Conservation (phyloP, 1,284 basidiomycete genomes). For the Porphyrellus sp. region DNA sequence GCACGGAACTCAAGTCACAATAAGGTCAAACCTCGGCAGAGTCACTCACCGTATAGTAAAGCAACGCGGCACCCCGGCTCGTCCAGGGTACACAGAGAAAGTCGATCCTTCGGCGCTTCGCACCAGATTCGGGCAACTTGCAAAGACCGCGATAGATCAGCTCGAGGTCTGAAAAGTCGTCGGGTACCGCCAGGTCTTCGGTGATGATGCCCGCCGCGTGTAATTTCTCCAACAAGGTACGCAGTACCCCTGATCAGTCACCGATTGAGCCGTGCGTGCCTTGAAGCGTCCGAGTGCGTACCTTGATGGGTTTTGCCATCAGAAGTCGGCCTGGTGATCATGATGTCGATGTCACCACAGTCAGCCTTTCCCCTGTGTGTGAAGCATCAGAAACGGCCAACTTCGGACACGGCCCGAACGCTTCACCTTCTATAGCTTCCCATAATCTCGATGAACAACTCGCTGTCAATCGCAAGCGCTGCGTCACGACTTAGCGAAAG, state of each 20-base stretch:
- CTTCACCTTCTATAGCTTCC: slow-evolving; percentile 80
- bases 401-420: slow-evolving; percentile 2
- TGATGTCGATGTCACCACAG: slow-evolving; percentile 88
- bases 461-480: slow-evolving; percentile 71
- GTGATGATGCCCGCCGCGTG: slow-evolving; percentile 61
- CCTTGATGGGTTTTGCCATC: slow-evolving; percentile 77
- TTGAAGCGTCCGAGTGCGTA: slow-evolving; percentile 16
- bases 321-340: slow-evolving; percentile 71
- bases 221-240: slow-evolving; percentile 56
- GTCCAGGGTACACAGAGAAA: slow-evolving; percentile 76
- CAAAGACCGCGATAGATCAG: slow-evolving; percentile 81
- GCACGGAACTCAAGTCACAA: slow-evolving; percentile 1
- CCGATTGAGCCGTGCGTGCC: not conserved
- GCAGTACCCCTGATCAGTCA: slow-evolving; percentile 50
- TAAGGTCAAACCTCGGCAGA: not conserved
- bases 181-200: slow-evolving; percentile 73
- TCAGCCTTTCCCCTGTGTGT: slow-evolving; percentile 61
- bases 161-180: slow-evolving; percentile 65
- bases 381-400: not conserved
- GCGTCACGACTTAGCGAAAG: slow-evolving; percentile 1
- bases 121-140: slow-evolving; percentile 39
- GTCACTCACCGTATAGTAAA: slow-evolving; percentile 80
- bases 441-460: slow-evolving; percentile 81
- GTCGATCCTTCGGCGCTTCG: slow-evolving; percentile 75
- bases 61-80: slow-evolving; percentile 75